These are phyloP conservation scores for Zasmidium cellare DNA, from an alignment of 2,329 filamentous ascomycete genomes.

Conservation along the genomic window DNA sequence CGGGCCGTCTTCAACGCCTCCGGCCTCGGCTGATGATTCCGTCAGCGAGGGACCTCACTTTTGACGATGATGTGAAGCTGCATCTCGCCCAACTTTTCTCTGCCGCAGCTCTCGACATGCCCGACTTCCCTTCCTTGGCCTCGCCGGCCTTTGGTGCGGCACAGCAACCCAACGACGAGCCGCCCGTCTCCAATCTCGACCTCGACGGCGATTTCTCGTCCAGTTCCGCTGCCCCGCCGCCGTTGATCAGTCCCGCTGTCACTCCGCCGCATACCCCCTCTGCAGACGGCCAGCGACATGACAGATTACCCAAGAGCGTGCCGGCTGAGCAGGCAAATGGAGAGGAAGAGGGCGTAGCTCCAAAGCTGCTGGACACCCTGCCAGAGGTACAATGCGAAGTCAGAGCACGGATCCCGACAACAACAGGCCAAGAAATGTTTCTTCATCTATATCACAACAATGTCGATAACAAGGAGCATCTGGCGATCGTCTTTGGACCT, in stretches of 20 bases:
- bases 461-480: slow-evolving; percentile 90
- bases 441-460: slow-evolving; percentile 92
- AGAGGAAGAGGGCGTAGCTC: slow-evolving; percentile 48
- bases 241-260: slow-evolving; percentile 50
- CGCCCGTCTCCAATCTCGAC: slow-evolving; percentile 39
- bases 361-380: slow-evolving; percentile 71
- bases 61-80: background rate
- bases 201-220: slow-evolving; percentile 31
- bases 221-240: slow-evolving; percentile 35
- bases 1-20: background rate
- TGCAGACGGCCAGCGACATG: slow-evolving; percentile 30
- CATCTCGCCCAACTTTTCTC: background rate
- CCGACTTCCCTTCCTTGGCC: slow-evolving; percentile 55
- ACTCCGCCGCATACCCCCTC: slow-evolving; percentile 36
- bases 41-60: background rate
- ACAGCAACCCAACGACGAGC: slow-evolving; percentile 42
- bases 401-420: slow-evolving; percentile 90
- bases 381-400: slow-evolving; percentile 92
- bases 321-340: slow-evolving; percentile 37
- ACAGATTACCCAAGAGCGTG: slow-evolving; percentile 43
- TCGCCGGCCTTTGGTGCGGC: slow-evolving; percentile 44
- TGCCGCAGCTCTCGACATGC: slow-evolving; percentile 40
- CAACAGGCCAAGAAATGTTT: slow-evolving; percentile 92
- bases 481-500: slow-evolving; percentile 94
- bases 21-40: background rate